Conservation (phyloP, 352 stramenopile species). For the Phytophthora ramorum region DNA sequence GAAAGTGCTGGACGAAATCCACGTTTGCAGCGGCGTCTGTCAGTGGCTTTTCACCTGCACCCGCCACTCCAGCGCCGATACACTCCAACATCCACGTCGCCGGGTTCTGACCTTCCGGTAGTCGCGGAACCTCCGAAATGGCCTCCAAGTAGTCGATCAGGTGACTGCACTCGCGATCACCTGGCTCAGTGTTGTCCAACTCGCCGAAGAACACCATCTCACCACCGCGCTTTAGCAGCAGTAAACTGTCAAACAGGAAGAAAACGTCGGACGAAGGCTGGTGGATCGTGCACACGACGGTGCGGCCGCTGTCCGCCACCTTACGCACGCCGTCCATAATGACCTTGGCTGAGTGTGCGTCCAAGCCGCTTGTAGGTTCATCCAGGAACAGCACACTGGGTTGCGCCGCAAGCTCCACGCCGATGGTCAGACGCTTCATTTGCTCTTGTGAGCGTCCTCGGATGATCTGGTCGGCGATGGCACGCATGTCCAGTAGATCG, state of each 20-base stretch:
- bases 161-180: constrained; percentile 13
- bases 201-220: constrained; percentile 69
- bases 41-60: constrained; percentile 12
- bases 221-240: constrained; percentile 75
- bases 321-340: constrained; percentile 77
- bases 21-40: too few relatives aligned
- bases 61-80: constrained; percentile 44
- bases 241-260: constrained; percentile 71
- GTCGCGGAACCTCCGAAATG: constrained; percentile 30
- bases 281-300: constrained; percentile 65
- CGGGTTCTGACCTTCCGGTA: constrained; percentile 36
- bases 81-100: constrained; percentile 84
- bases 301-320: constrained; percentile 69
- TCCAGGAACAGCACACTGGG: constrained; percentile 87
- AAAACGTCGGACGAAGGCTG: constrained; percentile 15
- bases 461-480: constrained; percentile 46
- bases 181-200: constrained; percentile 14
- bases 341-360: constrained; percentile 86
- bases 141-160: constrained; percentile 53
- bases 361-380: constrained; percentile 63
- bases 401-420: constrained; percentile 88
- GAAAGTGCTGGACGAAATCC: constrained; percentile 34
- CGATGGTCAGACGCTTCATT: constrained; percentile 78
- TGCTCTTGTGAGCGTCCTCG: constrained; percentile 49
- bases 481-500: constrained; percentile 36